Conservation (phyloP, 2,329 filamentous ascomycete genomes). For the Tolypocladium amazonense region DNA sequence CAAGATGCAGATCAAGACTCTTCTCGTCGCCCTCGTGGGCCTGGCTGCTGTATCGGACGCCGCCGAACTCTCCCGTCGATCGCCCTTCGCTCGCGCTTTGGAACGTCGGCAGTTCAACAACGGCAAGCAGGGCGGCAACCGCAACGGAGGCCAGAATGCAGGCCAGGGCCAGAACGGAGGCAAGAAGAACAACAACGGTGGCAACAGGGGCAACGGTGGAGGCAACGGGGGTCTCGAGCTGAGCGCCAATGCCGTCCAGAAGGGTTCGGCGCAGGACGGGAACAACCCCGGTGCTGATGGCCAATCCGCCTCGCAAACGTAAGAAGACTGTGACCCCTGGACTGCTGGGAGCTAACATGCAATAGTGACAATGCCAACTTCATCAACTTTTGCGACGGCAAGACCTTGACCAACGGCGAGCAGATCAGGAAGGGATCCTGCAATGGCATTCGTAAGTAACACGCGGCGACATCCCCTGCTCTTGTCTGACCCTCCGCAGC, state of each 20-base stretch:
- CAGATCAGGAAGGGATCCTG: conserved; percentile 50
- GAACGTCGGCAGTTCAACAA: conserved; percentile 27
- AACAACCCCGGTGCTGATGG: conserved; percentile 31
- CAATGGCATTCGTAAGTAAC: conserved; percentile 48
- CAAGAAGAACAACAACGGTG: conserved; percentile 2
- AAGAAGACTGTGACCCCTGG: conserved; percentile 14
- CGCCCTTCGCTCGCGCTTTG: conserved; percentile 25
- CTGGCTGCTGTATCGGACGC: conserved; percentile 1
- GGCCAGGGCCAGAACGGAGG: conserved; percentile 6
- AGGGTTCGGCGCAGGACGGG: conserved; percentile 37
- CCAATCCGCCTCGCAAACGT: conserved; percentile 43
- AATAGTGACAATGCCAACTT: conserved; percentile 49
- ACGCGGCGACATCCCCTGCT: background rate
- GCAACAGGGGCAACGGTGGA: conserved; percentile 12
- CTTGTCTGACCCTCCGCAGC: conserved; percentile 19
- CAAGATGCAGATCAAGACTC: conserved; percentile 43
- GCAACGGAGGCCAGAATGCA: conserved; percentile 4
- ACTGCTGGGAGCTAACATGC: conserved; percentile 3
- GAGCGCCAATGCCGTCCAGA: conserved; percentile 33
- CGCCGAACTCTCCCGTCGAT: conserved; percentile 24
- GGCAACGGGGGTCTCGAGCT: conserved; percentile 23
- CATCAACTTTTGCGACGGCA: conserved; percentile 49
- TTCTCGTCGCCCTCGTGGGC: conserved; percentile 38
- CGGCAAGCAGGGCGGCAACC: conserved; percentile 7
- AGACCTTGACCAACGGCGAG: conserved; percentile 48